Evolutionary conservation across 805 yeast genomes (phyloP), one percentile per base, ranked within the genome.

Genomic region (Yarrowia alimentaria): DNA sequence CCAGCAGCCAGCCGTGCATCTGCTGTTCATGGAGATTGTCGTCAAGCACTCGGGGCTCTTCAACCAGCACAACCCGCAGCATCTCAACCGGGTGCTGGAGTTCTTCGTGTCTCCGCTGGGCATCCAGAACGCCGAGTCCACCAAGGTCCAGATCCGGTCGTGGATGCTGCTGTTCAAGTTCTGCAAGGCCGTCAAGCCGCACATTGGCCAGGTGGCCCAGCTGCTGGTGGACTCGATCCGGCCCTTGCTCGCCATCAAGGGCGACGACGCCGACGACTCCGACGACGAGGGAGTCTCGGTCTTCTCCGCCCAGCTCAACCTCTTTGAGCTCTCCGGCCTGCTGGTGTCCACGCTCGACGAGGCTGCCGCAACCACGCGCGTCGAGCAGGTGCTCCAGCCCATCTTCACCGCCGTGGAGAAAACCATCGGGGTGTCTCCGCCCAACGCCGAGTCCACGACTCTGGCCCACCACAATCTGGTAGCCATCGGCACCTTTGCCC

Each of bases 81-180:
- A 85, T 31, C 70, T 85, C 9, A 64, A 76, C 54, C 76, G 81
- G 54, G 78, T 88, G 14, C 70, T 91, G 53, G 85, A 85, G 58
- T 76, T 85, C 17, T 91, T 93, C 63, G 79, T 88, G 35, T 80
- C 93, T 13, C 81, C 80, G 26, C 75, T 82, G 58, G 98, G 97
- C 12, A 77, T 91, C 55, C 89, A 87, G 65, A 87, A 83, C 67
- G 71, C 74, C 5, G 73, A 76, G 57, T 83, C 77, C 53, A 83
- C 80, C 55, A 32, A 25, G 33, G 96, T 90, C 4, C 80, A 89
- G 60, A 73, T 79, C 52, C 80, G 97, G 64, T 76, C 94, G 32
- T 93, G 98, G 96, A 91, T 87, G 64, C 71, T 90, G 56, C 87
- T 91, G 59, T 82, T 82, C 61, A 77, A 95, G 64, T 85, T 90